phyloP scores from a whole-genome alignment of 2,329 filamentous ascomycete species.

The Didymellaceae sp. region DNA sequence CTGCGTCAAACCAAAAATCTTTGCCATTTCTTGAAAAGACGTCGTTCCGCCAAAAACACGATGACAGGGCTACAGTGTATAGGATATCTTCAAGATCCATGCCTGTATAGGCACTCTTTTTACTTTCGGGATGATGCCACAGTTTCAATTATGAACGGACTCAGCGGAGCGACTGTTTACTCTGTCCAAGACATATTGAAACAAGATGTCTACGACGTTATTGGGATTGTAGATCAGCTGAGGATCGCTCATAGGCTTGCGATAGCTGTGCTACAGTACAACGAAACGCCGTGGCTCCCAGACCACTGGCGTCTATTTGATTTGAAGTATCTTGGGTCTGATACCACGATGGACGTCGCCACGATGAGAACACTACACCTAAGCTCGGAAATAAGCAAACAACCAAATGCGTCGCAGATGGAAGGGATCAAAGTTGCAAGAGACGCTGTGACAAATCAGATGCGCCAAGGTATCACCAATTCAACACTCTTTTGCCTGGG shows the following conservation, averaged over 20 bases:
- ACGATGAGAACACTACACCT: constrained; percentile 30
- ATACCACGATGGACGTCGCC: constrained; percentile 8
- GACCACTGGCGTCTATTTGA: constrained; percentile 26
- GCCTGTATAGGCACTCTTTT: constrained; percentile 30
- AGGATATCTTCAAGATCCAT: constrained; percentile 32
- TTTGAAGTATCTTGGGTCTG: constrained; percentile 24
- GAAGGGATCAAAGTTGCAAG: constrained; percentile 21
- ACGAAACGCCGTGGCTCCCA: constrained; percentile 31
- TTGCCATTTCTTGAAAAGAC: constrained; percentile 29
- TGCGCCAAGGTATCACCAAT: constrained; percentile 33
- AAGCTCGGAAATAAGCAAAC: constrained; percentile 16
- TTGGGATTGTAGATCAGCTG: constrained; percentile 24
- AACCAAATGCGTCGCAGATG: constrained; percentile 11
- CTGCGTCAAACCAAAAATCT: constrained; percentile 33
- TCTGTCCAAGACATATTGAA: constrained; percentile 21
- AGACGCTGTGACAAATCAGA: constrained; percentile 19
- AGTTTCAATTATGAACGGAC: no score
- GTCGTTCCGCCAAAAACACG: constrained; percentile 7
- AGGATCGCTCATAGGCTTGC: constrained; percentile 27
- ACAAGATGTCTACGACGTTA: constrained; percentile 15
- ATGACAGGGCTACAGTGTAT: constrained; percentile 19
- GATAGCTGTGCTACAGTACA: constrained; percentile 26
- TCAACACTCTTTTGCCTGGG: constrained; percentile 33
- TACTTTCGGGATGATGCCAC: constrained; percentile 20
- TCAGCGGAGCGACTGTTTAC: neutral